Evolutionary conservation across 805 yeast genomes (phyloP).

Genomic region (Isabelozyma heimii): DNA sequence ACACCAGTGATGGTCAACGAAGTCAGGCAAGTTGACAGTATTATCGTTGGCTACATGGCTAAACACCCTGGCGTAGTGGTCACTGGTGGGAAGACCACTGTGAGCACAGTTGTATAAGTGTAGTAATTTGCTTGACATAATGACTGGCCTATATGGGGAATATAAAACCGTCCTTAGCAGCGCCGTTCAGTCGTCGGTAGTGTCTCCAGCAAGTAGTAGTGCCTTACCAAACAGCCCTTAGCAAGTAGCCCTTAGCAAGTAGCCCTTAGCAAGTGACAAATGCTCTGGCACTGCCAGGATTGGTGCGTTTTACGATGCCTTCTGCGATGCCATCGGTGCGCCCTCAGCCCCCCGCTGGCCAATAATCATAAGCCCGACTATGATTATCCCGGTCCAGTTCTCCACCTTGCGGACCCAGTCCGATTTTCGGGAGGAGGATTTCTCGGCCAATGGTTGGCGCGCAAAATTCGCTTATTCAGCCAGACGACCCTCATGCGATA

Average conservation of each 20-base stretch:
- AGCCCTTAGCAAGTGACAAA: no score
- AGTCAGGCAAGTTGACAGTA: slow-evolving; percentile 25
- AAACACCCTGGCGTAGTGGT: slow-evolving; percentile 20
- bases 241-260: no score
- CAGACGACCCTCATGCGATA: not conserved
- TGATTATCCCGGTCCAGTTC: not conserved
- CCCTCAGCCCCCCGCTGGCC: not conserved
- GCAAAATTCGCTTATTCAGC: not conserved
- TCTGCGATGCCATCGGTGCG: no score
- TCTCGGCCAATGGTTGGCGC: not conserved
- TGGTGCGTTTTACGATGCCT: no score
- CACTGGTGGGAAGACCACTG: slow-evolving; percentile 22
- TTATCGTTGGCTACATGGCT: slow-evolving; percentile 14
- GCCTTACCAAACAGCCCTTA: no score
- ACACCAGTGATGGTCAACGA: slow-evolving; percentile 24
- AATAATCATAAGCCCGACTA: not conserved
- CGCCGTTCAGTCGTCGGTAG: slow-evolving; percentile 12
- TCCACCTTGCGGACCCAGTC: not conserved
- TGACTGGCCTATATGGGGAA: no score
- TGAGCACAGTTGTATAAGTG: slow-evolving; percentile 32
- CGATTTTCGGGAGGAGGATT: not conserved
- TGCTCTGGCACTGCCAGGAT: no score
- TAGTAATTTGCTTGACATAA: slow-evolving; percentile 10
- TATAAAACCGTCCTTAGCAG: no score
- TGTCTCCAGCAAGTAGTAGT: no score